phyloP scores from a whole-genome alignment of 257 asterid species.

The Scutellaria baicalensis region DNA sequence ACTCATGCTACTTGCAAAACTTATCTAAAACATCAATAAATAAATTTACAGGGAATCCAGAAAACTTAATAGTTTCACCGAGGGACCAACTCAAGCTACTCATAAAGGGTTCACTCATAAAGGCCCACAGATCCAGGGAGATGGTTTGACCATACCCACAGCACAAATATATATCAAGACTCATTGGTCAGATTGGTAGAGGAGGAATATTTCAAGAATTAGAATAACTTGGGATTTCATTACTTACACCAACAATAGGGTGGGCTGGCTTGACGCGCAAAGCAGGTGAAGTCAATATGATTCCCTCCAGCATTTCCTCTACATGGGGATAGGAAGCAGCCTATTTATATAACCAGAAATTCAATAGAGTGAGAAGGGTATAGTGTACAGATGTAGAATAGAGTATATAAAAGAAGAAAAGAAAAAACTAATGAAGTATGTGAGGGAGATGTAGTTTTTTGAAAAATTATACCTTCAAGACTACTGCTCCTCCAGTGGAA shows the following conservation, averaged over 20 bases:
- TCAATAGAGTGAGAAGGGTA: slow-evolving; percentile 1
- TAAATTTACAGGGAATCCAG: too few relatives aligned
- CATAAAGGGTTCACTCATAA: too few relatives aligned
- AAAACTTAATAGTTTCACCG: too few relatives aligned
- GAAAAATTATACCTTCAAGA: slow-evolving; percentile 60
- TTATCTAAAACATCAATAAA: too few relatives aligned
- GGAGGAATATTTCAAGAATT: neutral
- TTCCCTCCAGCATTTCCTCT: slow-evolving; percentile 83
- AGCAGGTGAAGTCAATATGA: slow-evolving; percentile 96
- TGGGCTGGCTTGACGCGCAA: slow-evolving; percentile 96
- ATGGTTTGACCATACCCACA: too few relatives aligned
- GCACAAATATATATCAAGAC: too few relatives aligned
- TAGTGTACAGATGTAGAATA: neutral
- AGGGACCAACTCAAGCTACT: too few relatives aligned
- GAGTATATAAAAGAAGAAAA: neutral
- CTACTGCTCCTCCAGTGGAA: slow-evolving; percentile 98
- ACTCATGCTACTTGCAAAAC: too few relatives aligned
- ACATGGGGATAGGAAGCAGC: slow-evolving; percentile 76
- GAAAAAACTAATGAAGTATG: neutral
- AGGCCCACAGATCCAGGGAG: too few relatives aligned
- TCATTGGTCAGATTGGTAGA: too few relatives aligned
- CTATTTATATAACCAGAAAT: slow-evolving; percentile 31
- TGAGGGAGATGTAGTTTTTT: neutral
- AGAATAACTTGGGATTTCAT: neutral
- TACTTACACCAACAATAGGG: slow-evolving; percentile 90